Conservation (phyloP, 495 filamentous ascomycete genomes). For the Usnea hakonensis region DNA sequence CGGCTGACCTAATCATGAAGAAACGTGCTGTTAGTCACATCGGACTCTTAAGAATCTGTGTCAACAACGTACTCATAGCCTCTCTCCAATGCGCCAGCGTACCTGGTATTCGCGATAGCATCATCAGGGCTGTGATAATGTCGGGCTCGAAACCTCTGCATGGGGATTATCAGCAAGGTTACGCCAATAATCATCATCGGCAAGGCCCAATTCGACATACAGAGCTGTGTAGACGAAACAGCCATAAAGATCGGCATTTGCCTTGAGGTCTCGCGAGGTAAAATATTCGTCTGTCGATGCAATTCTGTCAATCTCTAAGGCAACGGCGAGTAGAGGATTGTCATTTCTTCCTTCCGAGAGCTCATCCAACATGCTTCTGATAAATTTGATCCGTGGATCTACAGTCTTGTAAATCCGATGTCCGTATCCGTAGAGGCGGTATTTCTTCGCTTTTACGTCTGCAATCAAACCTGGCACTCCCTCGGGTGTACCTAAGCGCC, state of each 20-base stretch:
- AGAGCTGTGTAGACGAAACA: conserved; percentile 44
- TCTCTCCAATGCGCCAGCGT: conserved; percentile 42
- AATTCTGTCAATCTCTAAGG: conserved; percentile 41
- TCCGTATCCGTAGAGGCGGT: conserved; percentile 47
- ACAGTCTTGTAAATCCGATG: conserved; percentile 45
- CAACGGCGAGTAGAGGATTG: conserved; percentile 40
- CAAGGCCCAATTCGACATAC: too few relatives aligned
- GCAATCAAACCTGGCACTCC: conserved; percentile 38
- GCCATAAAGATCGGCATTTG: conserved; percentile 48
- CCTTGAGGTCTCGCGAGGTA: conserved; percentile 36
- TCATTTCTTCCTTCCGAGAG: conserved; percentile 27
- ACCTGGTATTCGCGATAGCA: conserved; percentile 32
- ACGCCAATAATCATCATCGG: too few relatives aligned
- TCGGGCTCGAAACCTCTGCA: conserved; percentile 32
- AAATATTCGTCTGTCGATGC: conserved; percentile 44
- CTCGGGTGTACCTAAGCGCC: conserved; percentile 36
- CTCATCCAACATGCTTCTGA: conserved; percentile 35
- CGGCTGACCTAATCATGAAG: too few relatives aligned
- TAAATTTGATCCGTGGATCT: conserved; percentile 40
- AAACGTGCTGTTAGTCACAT: too few relatives aligned
- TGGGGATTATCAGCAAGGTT: neutral
- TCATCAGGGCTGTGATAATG: conserved; percentile 31
- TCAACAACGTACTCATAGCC: conserved; percentile 28
- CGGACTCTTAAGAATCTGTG: too few relatives aligned
- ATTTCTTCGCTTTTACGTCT: conserved; percentile 39